Base-by-base conservation (phyloP, 257 asterid genomes). In the Salvia rosmarinus region DNA sequence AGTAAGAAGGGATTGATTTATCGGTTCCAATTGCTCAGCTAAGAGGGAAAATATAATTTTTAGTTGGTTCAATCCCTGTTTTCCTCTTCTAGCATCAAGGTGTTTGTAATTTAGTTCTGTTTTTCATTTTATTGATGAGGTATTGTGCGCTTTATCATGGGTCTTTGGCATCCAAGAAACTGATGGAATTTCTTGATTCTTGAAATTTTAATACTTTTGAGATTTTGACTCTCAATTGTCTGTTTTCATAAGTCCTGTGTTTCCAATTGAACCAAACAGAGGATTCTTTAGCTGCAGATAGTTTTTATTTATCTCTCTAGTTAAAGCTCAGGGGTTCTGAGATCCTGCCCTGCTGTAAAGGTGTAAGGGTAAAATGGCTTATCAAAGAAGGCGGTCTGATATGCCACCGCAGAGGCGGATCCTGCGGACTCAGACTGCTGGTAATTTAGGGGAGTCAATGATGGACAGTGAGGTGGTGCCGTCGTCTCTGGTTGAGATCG, bases 391-490 rank as follows among this genome's bases (percentile, higher is more conserved):
- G 84, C 95, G 87, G 51, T 80, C 96, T 4, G 96, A 94, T 72
- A 72, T 65, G 82, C 95, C 71, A 78, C 90, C 92, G 21, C 97
- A 68, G 77, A 76, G 94, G 91, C 91, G 85, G 81, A 77, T 91
- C 79, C 75, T 91, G 87, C 92, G 99, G 78, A 94, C 97, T 16
- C 99, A 91, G 81, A 94, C 97, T 4, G 91, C 70, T 25, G 99
- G 99, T 66, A 94, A 91, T 81, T 81, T 91, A 52, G 96, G 96
- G 79, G 99, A 94, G 81, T 85, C 98, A 4, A 86, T 90, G 96
- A 93, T 91, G 92, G 99, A 94, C 37, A 94, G 99, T 86, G 99
- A 94, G 78, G 96, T 94, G 73, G 98, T 94, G 12, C 99, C 99
- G 0, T 94, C 99, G 42, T 94, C 99, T 62, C 75, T 94, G 37